phyloP scores from a whole-genome alignment of 2,329 filamentous ascomycete genomes.

The Phialocephala subalpina region DNA sequence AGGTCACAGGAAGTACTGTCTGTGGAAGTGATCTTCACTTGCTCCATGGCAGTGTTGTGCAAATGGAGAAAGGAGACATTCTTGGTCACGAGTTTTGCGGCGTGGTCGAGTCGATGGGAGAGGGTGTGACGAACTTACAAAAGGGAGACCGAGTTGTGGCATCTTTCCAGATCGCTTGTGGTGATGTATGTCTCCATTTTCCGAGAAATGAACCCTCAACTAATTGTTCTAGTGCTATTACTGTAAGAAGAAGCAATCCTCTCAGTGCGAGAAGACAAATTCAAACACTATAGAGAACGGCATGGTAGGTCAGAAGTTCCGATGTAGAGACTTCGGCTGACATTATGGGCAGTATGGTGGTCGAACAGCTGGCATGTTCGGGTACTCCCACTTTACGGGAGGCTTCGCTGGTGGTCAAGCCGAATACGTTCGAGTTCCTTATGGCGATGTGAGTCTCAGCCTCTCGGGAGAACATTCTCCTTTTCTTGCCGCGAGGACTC shows the following conservation, averaged over 20 bases:
- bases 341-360: conserved; percentile 67
- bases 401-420: conserved; percentile 90
- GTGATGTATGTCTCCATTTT: conserved; percentile 51
- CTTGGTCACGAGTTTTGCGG: conserved; percentile 63
- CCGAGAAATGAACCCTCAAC: not conserved
- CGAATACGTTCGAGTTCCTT: conserved; percentile 84
- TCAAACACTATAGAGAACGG: conserved; percentile 73
- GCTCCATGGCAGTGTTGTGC: conserved; percentile 48
- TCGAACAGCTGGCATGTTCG: conserved; percentile 76
- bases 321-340: not conserved
- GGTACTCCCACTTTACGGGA: conserved; percentile 81
- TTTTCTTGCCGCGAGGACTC: too few species aligned
- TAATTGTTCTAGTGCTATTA: conserved; percentile 67
- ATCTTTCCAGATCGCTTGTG: conserved; percentile 84
- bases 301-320: conserved; percentile 54
- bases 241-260: conserved; percentile 80
- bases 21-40: conserved; percentile 49
- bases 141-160: conserved; percentile 78
- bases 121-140: conserved; percentile 59
- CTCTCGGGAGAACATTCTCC: too few species aligned
- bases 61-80: conserved; percentile 60
- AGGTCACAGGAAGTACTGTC: conserved; percentile 62
- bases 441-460: conserved; percentile 70
- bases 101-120: conserved; percentile 56
- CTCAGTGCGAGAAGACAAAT: conserved; percentile 83